A percentile compares a stretch with the other conserved stretches of the same genome.
These are phyloP conservation scores for Clarireedia hainanense DNA, from an alignment of 2,329 filamentous ascomycete genomes.

Conservation along the genomic window DNA sequence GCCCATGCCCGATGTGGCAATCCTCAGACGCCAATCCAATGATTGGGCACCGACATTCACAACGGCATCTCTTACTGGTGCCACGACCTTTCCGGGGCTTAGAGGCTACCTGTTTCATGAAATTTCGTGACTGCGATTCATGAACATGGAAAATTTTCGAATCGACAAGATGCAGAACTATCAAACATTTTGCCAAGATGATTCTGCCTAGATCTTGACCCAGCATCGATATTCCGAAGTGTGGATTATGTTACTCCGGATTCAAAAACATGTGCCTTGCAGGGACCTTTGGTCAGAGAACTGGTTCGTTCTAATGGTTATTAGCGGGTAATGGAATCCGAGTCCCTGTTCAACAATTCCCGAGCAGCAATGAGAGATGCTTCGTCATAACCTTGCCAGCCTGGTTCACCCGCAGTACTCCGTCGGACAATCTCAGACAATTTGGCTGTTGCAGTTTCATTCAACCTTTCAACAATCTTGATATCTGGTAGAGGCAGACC, in stretches of 20 bases:
- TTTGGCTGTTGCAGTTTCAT: slow-evolving; percentile 65
- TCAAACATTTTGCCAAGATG: slow-evolving; percentile 1
- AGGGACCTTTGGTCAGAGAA: slow-evolving; percentile 6
- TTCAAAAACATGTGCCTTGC: slow-evolving; percentile 16
- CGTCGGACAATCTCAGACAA: slow-evolving; percentile 68
- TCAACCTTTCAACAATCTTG: slow-evolving; percentile 57
- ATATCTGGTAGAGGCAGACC: slow-evolving; percentile 45
- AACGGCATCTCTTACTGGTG: slow-evolving; percentile 12
- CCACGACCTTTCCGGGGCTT: slow-evolving; percentile 14
- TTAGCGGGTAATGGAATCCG: slow-evolving; percentile 25
- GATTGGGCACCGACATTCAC: slow-evolving; percentile 12
- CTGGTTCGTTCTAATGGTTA: slow-evolving; percentile 5
- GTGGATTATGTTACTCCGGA: slow-evolving; percentile 13
- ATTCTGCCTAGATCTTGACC: neutral
- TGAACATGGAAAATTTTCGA: slow-evolving; percentile 1
- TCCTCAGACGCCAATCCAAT: slow-evolving; percentile 5
- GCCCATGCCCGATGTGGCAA: slow-evolving; percentile 13
- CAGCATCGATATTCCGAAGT: slow-evolving; percentile 1
- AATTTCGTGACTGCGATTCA: slow-evolving; percentile 5
- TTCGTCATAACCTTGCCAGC: slow-evolving; percentile 66
- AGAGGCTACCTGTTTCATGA: slow-evolving; percentile 1
- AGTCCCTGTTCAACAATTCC: slow-evolving; percentile 35
- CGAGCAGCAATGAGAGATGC: slow-evolving; percentile 65
- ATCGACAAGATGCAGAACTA: neutral
- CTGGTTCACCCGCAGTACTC: slow-evolving; percentile 49